phyloP scores from a whole-genome alignment of 306 rosid genomes.

The Pterocarpus santalinus region DNA sequence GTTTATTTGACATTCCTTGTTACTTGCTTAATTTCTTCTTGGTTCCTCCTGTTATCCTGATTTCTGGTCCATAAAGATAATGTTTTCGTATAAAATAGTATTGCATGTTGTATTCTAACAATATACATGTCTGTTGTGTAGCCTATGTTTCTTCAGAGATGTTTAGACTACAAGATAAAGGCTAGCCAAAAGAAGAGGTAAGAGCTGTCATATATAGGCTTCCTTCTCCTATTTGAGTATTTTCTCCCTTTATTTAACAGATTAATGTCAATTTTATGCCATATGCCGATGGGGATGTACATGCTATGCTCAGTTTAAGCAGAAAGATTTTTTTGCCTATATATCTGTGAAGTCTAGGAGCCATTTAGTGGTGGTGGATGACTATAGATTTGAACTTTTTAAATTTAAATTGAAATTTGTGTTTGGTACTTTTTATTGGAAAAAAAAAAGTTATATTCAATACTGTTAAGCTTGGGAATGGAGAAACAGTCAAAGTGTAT shows the following conservation, averaged over 20 bases:
- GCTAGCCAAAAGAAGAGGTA: conserved; percentile 81
- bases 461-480: conserved; percentile 20
- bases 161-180: conserved; percentile 76
- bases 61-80: conserved; percentile 29
- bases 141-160: conserved; percentile 79
- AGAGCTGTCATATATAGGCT: conserved; percentile 28
- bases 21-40: not conserved
- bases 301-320: conserved; percentile 28
- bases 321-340: not conserved
- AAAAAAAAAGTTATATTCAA: too few species aligned
- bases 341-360: conserved; percentile 26
- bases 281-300: conserved; percentile 5
- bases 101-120: conserved; percentile 47
- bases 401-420: conserved; percentile 8
- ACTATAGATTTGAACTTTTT: conserved; percentile 2
- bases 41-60: conserved; percentile 12
- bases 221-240: not conserved
- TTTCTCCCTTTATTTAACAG: not conserved
- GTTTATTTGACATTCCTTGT: conserved; percentile 15
- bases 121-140: conserved; percentile 48
- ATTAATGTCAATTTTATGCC: conserved; percentile 1
- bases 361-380: conserved; percentile 25
- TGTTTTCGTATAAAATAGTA: not conserved
- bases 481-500: not conserved
- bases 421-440: not conserved